phyloP scores from a whole-genome alignment of 78 protist genomes.

The Guillardia theta region DNA sequence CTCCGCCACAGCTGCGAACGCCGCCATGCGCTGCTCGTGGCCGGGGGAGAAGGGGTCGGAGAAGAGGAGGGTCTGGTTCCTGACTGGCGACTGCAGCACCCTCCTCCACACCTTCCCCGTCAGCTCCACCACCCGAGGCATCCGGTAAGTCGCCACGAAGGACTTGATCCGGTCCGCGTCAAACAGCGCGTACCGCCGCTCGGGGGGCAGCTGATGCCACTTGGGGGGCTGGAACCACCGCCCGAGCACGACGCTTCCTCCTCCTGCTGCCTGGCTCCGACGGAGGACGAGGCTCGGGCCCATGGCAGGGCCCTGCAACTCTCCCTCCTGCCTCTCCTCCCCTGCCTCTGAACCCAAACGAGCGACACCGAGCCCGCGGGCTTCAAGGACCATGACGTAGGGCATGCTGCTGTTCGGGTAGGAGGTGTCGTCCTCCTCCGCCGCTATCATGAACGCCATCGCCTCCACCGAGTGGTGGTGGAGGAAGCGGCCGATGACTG shows the following conservation, averaged over 20 bases:
- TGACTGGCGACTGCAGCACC: slow-evolving; percentile 4
- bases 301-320: neutral
- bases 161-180: neutral
- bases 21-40: slow-evolving; percentile 1
- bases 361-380: neutral
- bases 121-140: neutral
- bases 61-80: slow-evolving; percentile 41
- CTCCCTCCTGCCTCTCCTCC: neutral
- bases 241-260: neutral
- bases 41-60: neutral
- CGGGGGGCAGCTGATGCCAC: neutral
- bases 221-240: neutral
- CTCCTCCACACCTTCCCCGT: neutral
- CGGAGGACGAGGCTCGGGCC: neutral
- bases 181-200: neutral
- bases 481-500: neutral
- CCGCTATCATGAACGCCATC: neutral
- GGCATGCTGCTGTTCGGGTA: neutral
- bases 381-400: neutral
- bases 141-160: neutral
- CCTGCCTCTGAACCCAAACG: neutral
- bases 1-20: neutral
- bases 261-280: neutral
- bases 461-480: neutral
- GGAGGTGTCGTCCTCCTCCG: neutral